These are phyloP conservation scores for Cystobasidium sp. DNA, from an alignment of 1,284 basidiomycete species.

Conservation along the genomic window DNA sequence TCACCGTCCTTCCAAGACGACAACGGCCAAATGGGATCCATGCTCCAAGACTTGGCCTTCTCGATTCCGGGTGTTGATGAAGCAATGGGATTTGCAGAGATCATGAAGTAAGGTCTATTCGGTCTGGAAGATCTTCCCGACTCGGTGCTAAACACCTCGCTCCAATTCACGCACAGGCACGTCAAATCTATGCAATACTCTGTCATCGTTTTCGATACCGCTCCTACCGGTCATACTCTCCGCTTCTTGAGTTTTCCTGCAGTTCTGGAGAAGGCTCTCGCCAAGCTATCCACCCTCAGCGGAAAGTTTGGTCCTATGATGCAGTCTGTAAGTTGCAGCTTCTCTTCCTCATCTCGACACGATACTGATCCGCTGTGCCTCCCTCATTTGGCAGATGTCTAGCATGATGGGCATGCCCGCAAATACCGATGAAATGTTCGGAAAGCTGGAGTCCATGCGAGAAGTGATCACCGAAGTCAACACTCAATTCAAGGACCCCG, in stretches of 20 bases:
- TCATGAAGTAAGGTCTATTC: conserved; percentile 83
- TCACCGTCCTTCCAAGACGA: conserved; percentile 66
- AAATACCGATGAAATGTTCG: conserved; percentile 74
- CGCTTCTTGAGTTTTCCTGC: conserved; percentile 98
- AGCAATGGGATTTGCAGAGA: conserved; percentile 99
- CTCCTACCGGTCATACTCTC: conserved; percentile 96
- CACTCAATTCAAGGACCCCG: conserved; percentile 98
- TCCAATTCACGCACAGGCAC: conserved; percentile 65
- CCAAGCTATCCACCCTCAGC: conserved; percentile 88
- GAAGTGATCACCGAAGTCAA: conserved; percentile 98
- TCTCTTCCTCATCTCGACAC: background rate
- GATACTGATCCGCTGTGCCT: background rate
- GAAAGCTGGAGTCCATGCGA: conserved; percentile 95
- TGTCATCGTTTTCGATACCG: conserved; percentile 98
- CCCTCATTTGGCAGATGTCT: conserved; percentile 69
- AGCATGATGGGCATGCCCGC: conserved; percentile 88
- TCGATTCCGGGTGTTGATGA: conserved; percentile 99
- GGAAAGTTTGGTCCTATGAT: conserved; percentile 97
- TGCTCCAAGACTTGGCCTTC: conserved; percentile 99
- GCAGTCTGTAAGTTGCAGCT: conserved; percentile 62
- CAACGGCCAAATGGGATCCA: conserved; percentile 88
- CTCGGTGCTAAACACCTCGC: background rate
- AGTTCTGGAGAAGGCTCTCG: conserved; percentile 95
- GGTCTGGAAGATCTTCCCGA: background rate
- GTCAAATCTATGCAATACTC: conserved; percentile 99